Base-by-base conservation (phyloP, 371 early-diverging fungal species). In the Globomyces sp. region DNA sequence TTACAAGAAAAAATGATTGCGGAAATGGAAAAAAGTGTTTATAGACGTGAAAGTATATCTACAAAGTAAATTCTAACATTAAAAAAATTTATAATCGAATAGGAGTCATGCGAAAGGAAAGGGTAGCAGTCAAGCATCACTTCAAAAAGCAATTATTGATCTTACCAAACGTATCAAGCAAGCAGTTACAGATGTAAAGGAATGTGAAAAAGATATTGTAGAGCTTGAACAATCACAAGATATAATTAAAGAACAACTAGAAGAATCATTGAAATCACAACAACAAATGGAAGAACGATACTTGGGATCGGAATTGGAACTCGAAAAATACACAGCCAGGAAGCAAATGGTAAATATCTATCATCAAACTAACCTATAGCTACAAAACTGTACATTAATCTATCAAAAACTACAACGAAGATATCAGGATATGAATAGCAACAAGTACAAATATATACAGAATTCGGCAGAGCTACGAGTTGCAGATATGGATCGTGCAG, bases 11-110 rank as follows among this genome's bases (percentile, higher is more conserved):
- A 79, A 63, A 78, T 85, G 80, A 74, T 85, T 57, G 64, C 75
- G 11, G 85, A 85, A 53, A 85, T 85, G 85, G 85, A 85, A 65
- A 78, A 78, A 67, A 75, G 75, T 51, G 81, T 85, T 1, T 78
- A 68, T 42, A 49, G 83, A 10, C 65, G 82, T 1, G 85, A 82
- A 61, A 78, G 75, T 45, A 85, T 85, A 50, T 65, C 77, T 8
- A 69, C 70, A 40, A 62, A 79, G 76, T 71, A 41, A 4, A 44
- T 24, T 24, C 24, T 24, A 24, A 24, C 24, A 24, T 24, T 24
- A 24, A 24, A 24, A 24, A 24, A 24, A 24, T 24, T n/a, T 34
- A 8, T 6, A 34, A 4, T 55, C 55, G 34, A 8, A 36, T 8
- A 60, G 61, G 45, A 49, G 63, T 36, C 76, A 77, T 53, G 62